These are phyloP conservation scores for Leavenworthia alabamica DNA, from an alignment of 345 rosid genomes.

Conservation along the genomic window DNA sequence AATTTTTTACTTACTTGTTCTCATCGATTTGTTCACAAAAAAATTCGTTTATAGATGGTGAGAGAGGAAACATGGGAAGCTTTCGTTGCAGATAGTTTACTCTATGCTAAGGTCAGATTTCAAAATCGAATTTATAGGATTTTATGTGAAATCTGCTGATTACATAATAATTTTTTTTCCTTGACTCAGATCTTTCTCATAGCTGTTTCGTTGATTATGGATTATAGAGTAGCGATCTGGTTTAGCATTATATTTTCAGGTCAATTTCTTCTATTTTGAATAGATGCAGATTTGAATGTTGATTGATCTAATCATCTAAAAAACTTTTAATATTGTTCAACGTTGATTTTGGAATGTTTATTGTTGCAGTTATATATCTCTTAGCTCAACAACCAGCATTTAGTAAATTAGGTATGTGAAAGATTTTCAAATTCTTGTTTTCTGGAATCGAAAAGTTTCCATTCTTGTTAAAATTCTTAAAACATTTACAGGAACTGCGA, in stretches of 20 bases:
- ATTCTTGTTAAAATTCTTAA: background rate
- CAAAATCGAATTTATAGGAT: background rate
- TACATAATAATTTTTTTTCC: background rate
- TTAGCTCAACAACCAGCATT: constrained; percentile 66
- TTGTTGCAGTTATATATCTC: constrained; percentile 56
- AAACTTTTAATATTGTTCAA: background rate
- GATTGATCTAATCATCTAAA: no score
- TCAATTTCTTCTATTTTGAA: constrained; percentile 20
- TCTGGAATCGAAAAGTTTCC: constrained; percentile 3
- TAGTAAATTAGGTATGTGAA: constrained; percentile 52
- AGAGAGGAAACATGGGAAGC: constrained; percentile 82
- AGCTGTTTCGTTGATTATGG: constrained; percentile 51
- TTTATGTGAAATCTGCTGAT: background rate
- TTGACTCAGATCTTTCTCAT: constrained; percentile 64
- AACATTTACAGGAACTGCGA: constrained; percentile 47
- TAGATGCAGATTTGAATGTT: constrained; percentile 7
- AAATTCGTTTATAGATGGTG: constrained; percentile 41
- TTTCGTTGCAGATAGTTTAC: constrained; percentile 49
- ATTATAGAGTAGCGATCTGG: constrained; percentile 72
- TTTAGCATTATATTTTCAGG: constrained; percentile 58
- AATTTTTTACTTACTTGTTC: background rate
- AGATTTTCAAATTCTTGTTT: background rate
- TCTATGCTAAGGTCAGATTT: constrained; percentile 57
- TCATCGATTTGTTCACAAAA: constrained; percentile 1
- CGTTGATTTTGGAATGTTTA: constrained; percentile 3